A percentile compares a stretch with the other conserved stretches of the same genome.
phyloP scores from a whole-genome alignment of 257 asterid species.

The Nicotiana noctiflora region DNA sequence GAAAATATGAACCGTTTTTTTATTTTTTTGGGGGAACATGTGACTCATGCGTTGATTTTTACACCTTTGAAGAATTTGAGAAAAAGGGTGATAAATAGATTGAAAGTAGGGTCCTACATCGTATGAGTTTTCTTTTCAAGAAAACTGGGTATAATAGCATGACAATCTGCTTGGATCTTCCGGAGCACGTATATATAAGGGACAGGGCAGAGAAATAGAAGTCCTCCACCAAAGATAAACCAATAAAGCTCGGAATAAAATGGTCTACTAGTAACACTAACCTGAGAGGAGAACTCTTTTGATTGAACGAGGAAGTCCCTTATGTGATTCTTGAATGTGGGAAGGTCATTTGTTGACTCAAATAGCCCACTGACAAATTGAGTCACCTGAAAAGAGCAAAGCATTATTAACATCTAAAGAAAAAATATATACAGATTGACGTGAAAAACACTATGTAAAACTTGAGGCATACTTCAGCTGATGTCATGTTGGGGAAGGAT shows the following conservation, averaged over 20 bases:
- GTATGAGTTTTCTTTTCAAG: not conserved
- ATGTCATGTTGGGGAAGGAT: conserved; percentile 94
- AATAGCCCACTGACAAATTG: conserved; percentile 83
- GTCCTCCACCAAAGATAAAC: not conserved
- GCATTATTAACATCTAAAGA: not conserved
- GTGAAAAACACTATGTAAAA: not conserved
- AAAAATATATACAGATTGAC: not conserved
- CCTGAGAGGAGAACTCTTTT: conserved; percentile 98
- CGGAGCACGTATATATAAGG: not conserved
- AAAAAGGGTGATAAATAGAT: not conserved
- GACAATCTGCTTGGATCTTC: not conserved
- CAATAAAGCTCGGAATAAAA: not conserved
- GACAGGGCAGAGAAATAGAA: not conserved
- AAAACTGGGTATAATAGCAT: not conserved
- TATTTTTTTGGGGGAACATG: not conserved
- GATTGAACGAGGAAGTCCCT: conserved; percentile 96
- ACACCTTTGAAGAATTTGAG: not conserved
- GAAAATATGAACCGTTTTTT: not conserved
- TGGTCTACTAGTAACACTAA: conserved; percentile 15
- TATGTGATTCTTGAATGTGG: conserved; percentile 75
- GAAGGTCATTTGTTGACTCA: conserved; percentile 59
- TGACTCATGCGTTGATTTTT: not conserved
- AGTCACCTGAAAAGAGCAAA: conserved; percentile 44
- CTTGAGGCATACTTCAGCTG: conserved; percentile 54
- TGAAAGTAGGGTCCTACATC: not conserved